Percentiles rank a stretch among this genome's conserved stretches.
Evolutionary conservation across 768 basidiomycete genomes (phyloP).

Genomic region (Cystofilobasidium bisporidii): DNA sequence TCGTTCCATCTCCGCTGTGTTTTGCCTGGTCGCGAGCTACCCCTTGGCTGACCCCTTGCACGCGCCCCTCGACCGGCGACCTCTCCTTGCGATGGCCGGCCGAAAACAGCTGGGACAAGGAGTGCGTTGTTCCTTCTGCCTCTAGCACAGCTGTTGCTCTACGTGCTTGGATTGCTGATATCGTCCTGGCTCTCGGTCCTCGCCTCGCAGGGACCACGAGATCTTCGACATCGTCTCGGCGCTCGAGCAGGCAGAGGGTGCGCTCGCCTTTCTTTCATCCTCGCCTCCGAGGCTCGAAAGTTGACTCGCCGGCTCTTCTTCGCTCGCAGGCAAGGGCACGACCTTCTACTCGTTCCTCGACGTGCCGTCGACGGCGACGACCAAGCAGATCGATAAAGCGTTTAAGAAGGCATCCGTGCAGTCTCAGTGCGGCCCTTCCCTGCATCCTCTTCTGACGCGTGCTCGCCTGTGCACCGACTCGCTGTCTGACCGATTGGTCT

Average conservation of each 20-base stretch:
- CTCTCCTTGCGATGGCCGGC: neutral
- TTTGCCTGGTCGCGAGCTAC: no score
- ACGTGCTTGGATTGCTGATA: no score
- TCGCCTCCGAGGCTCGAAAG: no score
- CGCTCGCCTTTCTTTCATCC: constrained; percentile 23
- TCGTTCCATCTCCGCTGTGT: neutral
- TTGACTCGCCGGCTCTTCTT: neutral
- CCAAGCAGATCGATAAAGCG: constrained; percentile 72
- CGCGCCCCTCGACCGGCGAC: no score
- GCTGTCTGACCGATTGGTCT: no score
- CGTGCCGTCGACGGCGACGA: constrained; percentile 56
- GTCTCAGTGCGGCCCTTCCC: constrained; percentile 57
- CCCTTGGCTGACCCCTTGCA: no score
- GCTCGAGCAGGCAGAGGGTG: constrained; percentile 69
- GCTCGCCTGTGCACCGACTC: neutral
- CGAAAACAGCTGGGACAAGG: constrained; percentile 24
- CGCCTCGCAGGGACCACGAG: constrained; percentile 58
- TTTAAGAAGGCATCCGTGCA: constrained; percentile 84
- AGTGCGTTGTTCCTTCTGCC: no score
- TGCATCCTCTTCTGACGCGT: neutral
- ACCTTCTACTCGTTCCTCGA: constrained; percentile 93
- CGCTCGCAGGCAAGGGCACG: constrained; percentile 61
- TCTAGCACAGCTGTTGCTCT: no score
- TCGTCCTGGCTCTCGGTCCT: neutral
- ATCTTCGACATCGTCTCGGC: constrained; percentile 87